A percentile compares a stretch with the other conserved stretches of the same genome.
phyloP scores from a whole-genome alignment of 1,284 basidiomycete genomes.

The Gomphus sp. region DNA sequence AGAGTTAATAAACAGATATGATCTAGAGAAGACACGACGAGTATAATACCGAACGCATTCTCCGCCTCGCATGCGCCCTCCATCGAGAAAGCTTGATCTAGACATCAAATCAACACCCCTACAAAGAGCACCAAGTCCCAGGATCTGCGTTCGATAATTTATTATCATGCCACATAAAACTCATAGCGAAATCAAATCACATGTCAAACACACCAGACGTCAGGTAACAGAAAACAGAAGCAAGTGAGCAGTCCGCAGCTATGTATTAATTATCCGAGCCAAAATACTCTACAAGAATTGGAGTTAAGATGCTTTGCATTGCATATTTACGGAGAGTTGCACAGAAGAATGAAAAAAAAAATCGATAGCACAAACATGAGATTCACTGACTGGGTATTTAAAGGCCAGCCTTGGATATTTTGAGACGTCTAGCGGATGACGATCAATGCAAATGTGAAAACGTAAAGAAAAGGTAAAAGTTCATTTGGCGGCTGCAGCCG shows the following conservation, averaged over 20 bases:
- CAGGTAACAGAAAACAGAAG: neutral
- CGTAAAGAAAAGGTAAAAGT: neutral
- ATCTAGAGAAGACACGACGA: too few species aligned
- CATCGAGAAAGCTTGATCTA: too few species aligned
- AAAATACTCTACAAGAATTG: constrained; percentile 2
- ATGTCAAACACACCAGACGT: neutral
- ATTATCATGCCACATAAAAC: too few species aligned
- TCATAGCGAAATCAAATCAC: neutral
- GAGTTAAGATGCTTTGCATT: neutral
- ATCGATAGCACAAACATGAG: neutral
- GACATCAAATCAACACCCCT: too few species aligned
- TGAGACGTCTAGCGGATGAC: neutral
- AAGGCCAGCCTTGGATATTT: constrained; percentile 9
- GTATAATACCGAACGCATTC: too few species aligned
- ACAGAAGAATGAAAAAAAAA: neutral
- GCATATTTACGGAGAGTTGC: constrained; percentile 6
- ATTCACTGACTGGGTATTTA: constrained; percentile 5
- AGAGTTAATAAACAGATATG: too few species aligned
- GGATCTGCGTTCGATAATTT: too few species aligned
- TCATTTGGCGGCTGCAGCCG: constrained; percentile 6
- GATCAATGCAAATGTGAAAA: neutral
- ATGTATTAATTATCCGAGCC: neutral
- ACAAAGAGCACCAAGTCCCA: too few species aligned
- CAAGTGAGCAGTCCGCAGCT: neutral
- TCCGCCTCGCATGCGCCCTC: too few species aligned